These are phyloP conservation scores for Fusarium concolor DNA, from an alignment of 2,329 filamentous ascomycete genomes.

Conservation along the genomic window DNA sequence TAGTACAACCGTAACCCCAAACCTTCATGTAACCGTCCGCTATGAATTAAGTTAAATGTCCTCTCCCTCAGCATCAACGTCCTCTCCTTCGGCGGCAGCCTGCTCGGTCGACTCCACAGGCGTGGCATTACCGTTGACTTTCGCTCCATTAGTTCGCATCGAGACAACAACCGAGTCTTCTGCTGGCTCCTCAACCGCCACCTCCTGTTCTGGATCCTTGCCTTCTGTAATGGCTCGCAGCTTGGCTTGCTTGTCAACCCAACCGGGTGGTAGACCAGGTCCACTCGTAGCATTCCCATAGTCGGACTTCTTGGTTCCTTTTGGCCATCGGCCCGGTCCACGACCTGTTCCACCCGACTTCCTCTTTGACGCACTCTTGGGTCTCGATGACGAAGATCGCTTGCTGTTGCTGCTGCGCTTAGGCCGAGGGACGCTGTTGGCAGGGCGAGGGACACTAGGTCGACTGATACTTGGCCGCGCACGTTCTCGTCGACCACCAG, in stretches of 20 bases:
- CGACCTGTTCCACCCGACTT: conserved; percentile 72
- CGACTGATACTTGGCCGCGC: conserved; percentile 57
- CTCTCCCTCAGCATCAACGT: conserved; percentile 53
- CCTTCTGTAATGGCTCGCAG: conserved; percentile 31
- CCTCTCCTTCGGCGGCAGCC: conserved; percentile 36
- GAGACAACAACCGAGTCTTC: conserved; percentile 52
- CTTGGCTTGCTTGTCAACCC: conserved; percentile 54
- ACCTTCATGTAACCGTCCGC: background rate
- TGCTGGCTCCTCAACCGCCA: conserved; percentile 38
- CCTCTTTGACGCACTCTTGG: conserved; percentile 53
- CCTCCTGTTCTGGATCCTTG: conserved; percentile 25
- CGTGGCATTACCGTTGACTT: conserved; percentile 32
- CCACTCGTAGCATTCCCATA: conserved; percentile 75
- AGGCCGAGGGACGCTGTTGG: conserved; percentile 53
- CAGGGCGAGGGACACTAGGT: conserved; percentile 52
- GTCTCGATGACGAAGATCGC: conserved; percentile 52
- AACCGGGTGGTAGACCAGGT: conserved; percentile 70
- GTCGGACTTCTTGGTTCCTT: conserved; percentile 75
- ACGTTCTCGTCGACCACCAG: conserved; percentile 60
- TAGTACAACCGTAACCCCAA: conserved; percentile 34
- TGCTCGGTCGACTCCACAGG: conserved; percentile 25
- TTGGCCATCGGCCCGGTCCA: conserved; percentile 74
- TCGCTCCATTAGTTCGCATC: conserved; percentile 36
- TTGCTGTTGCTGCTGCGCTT: conserved; percentile 52
- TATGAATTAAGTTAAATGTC: conserved; percentile 44